Evolutionary conservation across 2,329 filamentous ascomycete genomes (phyloP).

Genomic region (Monosporascus sp.): DNA sequence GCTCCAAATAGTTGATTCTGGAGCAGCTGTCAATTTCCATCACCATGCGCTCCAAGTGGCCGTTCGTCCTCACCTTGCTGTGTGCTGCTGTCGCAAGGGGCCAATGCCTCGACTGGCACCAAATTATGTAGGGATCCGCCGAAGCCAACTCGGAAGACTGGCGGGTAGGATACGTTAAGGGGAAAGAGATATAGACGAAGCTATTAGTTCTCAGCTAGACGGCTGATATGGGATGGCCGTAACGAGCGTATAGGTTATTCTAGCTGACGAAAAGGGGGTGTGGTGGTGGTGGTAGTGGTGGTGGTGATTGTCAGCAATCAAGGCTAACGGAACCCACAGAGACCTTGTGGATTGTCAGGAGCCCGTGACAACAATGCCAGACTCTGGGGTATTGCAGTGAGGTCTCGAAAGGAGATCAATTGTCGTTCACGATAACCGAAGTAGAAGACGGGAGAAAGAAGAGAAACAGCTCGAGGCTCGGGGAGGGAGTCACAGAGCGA

Average conservation of each 20-base stretch:
- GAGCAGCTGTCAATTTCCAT: not conserved
- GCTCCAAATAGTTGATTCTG: not conserved
- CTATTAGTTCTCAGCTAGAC: not conserved
- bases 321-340: not conserved
- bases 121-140: not conserved
- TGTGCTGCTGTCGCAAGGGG: not conserved
- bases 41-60: not conserved
- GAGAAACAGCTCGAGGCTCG: slow-evolving; percentile 10
- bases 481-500: slow-evolving; percentile 28
- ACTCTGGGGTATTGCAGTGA: slow-evolving; percentile 8
- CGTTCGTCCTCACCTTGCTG: not conserved
- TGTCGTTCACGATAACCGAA: slow-evolving; percentile 5
- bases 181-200: not conserved
- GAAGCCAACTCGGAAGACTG: not conserved
- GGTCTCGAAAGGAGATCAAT: slow-evolving; percentile 11
- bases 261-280: not conserved
- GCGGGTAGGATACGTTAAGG: not conserved
- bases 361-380: slow-evolving; percentile 11
- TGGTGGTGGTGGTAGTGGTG: not conserved
- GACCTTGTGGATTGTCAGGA: not conserved
- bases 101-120: not conserved
- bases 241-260: not conserved
- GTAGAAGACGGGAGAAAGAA: slow-evolving; percentile 8
- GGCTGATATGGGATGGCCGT: not conserved
- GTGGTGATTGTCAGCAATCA: not conserved